These are phyloP conservation scores for Candida orba DNA, from an alignment of 805 yeast species.

Conservation along the genomic window DNA sequence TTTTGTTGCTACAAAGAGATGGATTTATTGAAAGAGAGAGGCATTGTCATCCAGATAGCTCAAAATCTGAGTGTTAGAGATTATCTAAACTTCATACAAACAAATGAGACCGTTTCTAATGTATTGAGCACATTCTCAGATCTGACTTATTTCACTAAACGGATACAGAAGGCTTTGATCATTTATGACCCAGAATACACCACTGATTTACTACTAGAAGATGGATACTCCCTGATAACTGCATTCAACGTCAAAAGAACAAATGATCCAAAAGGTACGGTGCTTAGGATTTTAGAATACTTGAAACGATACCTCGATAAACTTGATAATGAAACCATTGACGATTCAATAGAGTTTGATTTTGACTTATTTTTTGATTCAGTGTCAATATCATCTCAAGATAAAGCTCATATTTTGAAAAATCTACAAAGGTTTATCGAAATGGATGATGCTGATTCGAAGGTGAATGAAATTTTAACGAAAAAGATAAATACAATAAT, in stretches of 20 bases:
- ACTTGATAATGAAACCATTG: slow-evolving; percentile 4
- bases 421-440: slow-evolving; percentile 12
- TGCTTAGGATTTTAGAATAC: slow-evolving; percentile 4
- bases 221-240: slow-evolving; percentile 4
- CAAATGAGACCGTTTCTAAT: slow-evolving; percentile 1
- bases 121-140: slow-evolving; percentile 8
- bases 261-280: slow-evolving; percentile 15
- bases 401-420: slow-evolving; percentile 17
- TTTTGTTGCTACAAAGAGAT: background rate
- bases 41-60: slow-evolving; percentile 8
- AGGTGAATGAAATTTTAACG: slow-evolving; percentile 1
- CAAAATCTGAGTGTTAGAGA: slow-evolving; percentile 14
- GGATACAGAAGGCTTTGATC: slow-evolving; percentile 11
- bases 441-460: slow-evolving; percentile 19
- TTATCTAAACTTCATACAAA: slow-evolving; percentile 11
- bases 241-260: slow-evolving; percentile 15
- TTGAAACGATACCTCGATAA: slow-evolving; percentile 10
- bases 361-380: slow-evolving; percentile 13
- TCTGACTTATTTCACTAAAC: slow-evolving; percentile 10
- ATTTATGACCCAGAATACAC: slow-evolving; percentile 9
- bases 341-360: slow-evolving; percentile 5
- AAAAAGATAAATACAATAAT: slow-evolving; percentile 11
- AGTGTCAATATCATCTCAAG: slow-evolving; percentile 16
- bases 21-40: background rate
- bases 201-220: slow-evolving; percentile 15